Percentiles rank a stretch among this genome's conserved stretches.
phyloP scores from a whole-genome alignment of 768 basidiomycete genomes.

The Macrolepiota fuliginosa region DNA sequence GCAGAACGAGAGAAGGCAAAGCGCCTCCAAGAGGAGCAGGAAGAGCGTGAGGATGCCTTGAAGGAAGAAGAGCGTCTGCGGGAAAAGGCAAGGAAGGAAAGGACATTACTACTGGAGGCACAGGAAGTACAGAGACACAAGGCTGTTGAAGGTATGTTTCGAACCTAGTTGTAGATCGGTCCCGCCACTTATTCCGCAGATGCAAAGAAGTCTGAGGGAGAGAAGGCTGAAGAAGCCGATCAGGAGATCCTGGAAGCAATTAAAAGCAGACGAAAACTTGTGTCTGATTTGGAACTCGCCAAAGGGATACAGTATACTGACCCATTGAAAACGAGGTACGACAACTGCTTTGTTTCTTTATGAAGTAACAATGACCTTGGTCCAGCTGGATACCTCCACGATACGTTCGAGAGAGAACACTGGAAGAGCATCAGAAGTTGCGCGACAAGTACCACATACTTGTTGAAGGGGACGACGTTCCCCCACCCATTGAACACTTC shows the following conservation, averaged over 20 bases:
- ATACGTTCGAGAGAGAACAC: constrained; percentile 70
- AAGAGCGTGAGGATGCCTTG: constrained; percentile 72
- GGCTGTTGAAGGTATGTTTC: constrained; percentile 68
- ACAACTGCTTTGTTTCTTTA: background rate
- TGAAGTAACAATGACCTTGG: constrained; percentile 7
- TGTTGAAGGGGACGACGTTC: constrained; percentile 91
- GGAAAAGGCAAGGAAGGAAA: constrained; percentile 78
- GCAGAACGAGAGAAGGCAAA: constrained; percentile 49
- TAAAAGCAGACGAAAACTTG: constrained; percentile 85
- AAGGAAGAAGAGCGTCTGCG: constrained; percentile 74
- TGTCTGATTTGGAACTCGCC: constrained; percentile 90
- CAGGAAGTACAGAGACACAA: constrained; percentile 90
- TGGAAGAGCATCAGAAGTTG: constrained; percentile 68
- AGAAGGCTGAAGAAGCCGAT: constrained; percentile 86
- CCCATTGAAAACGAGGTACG: constrained; percentile 74
- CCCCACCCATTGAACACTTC: constrained; percentile 91
- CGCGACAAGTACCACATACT: constrained; percentile 93
- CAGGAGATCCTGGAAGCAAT: constrained; percentile 91
- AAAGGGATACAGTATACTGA: constrained; percentile 92
- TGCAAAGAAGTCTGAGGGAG: constrained; percentile 82
- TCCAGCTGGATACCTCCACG: constrained; percentile 85
- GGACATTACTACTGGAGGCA: constrained; percentile 88
- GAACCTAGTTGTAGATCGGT: background rate
- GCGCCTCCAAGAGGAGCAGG: constrained; percentile 55
- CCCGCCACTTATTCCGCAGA: constrained; percentile 38